Base-by-base conservation (phyloP, 2,329 filamentous ascomycete species). In the Aspergillus sp. region DNA sequence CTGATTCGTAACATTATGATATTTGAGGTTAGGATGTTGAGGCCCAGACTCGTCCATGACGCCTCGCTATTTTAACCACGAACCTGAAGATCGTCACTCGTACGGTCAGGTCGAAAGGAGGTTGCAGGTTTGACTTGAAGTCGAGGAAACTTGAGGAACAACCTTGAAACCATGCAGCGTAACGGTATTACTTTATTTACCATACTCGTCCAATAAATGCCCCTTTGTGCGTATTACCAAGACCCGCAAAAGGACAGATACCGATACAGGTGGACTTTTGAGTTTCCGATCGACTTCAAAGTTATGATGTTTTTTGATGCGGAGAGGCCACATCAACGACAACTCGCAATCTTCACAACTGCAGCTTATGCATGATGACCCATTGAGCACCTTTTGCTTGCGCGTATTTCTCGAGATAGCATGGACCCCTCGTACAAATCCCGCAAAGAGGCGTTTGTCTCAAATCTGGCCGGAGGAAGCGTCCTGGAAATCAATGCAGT, bases 391-490 rank as follows among this genome's bases (percentile, higher is more conserved):
- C 7, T 4, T 22, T 43, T 31, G 11, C 5, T 46, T 41, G 15
- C 19, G n/a, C 11, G 5, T 45, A 22, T 13, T 25, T 53, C 31
- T 49, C 43, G 34, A 31, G 13, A 13, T 43, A 71, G 54, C 8
- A 78, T 77, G 77, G 74, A 76, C 48, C 67, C 73, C 57, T 89
- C 84, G 78, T 97, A 97, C 83, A 99, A 97, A 80, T 87, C 90
- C 72, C 84, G 90, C 69, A 99, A 99, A 81, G 93, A 96, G 82
- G 92, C 92, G 74, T 97, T 97, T 76, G 95, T 99, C 72, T 97
- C 94, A 58, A 91, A 93, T 76, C 87, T 97, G 31, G 89, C 90
- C 7, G 95, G 95, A 46, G 92, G 95, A 62, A 85, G 88, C 34
- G 88, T 96, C 63, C 81, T 84, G 68, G 95, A 99, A 76, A 93